These are phyloP conservation scores for Trichoderma sp. DNA, from an alignment of 2,329 filamentous ascomycete genomes.

Conservation along the genomic window DNA sequence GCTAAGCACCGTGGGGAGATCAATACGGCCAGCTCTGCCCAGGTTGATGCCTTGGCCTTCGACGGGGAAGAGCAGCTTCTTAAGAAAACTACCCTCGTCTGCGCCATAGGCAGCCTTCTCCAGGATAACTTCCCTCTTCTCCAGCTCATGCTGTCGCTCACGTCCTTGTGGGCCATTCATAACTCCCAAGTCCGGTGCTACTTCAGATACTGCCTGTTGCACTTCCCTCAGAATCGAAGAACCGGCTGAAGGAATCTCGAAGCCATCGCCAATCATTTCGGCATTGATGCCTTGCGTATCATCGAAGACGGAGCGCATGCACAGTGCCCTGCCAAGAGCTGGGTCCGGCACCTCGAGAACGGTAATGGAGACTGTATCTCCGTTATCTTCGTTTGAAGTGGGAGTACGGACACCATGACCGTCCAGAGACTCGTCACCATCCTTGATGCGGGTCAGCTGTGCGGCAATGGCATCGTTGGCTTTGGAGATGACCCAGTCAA, in stretches of 20 bases:
- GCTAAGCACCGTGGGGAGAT: conserved; percentile 71
- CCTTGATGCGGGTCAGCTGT: conserved; percentile 68
- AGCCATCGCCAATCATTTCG: conserved; percentile 95
- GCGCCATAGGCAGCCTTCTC: conserved; percentile 85
- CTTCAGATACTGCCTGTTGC: conserved; percentile 75
- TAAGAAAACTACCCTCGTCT: conserved; percentile 80
- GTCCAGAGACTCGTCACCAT: conserved; percentile 68
- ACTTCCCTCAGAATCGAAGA: conserved; percentile 86
- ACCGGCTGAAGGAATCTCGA: conserved; percentile 72
- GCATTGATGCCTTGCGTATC: conserved; percentile 90
- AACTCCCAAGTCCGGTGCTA: conserved; percentile 77
- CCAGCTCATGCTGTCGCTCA: conserved; percentile 75
- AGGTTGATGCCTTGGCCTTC: conserved; percentile 77
- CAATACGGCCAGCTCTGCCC: conserved; percentile 76
- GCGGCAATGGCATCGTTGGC: conserved; percentile 81
- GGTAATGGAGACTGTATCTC: conserved; percentile 85
- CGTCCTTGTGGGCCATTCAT: conserved; percentile 65
- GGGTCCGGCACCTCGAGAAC: conserved; percentile 83
- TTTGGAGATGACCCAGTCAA: conserved; percentile 90
- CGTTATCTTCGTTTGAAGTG: conserved; percentile 68
- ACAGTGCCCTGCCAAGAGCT: conserved; percentile 80
- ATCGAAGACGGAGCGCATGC: conserved; percentile 88
- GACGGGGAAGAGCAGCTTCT: conserved; percentile 77
- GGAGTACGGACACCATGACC: conserved; percentile 65
- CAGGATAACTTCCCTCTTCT: conserved; percentile 78